Conservation (phyloP, 2,329 filamentous ascomycete genomes). For the Meredithiella fracta region DNA sequence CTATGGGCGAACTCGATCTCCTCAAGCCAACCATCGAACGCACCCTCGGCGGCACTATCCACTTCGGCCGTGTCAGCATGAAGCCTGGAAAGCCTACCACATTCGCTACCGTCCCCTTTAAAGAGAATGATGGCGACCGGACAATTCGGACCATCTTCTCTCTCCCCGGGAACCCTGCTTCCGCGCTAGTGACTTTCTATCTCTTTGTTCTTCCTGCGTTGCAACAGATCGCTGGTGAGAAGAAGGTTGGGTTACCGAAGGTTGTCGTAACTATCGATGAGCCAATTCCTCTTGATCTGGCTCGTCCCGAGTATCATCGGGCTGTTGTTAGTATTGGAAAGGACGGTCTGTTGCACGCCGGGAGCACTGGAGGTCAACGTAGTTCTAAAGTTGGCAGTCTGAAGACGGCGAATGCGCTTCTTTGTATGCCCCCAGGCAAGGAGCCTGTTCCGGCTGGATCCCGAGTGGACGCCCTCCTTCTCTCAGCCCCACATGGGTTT, state of each 20-base stretch:
- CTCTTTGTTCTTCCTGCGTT: conserved; percentile 83
- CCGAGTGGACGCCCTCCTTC: conserved; percentile 61
- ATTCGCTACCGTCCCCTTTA: conserved; percentile 70
- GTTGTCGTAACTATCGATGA: conserved; percentile 57
- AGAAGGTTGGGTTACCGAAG: conserved; percentile 50
- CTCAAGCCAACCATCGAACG: conserved; percentile 93
- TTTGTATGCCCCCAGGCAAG: conserved; percentile 54
- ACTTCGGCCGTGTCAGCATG: conserved; percentile 93
- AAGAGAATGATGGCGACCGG: conserved; percentile 32
- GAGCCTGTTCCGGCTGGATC: conserved; percentile 51
- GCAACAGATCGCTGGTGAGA: conserved; percentile 57
- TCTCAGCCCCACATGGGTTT: conserved; percentile 27
- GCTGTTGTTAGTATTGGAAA: conserved; percentile 49
- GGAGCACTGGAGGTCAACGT: conserved; percentile 75
- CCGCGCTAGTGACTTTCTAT: conserved; percentile 81
- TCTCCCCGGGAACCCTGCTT: conserved; percentile 85
- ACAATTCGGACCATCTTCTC: conserved; percentile 64
- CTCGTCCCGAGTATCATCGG: conserved; percentile 79
- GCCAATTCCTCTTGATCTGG: conserved; percentile 56
- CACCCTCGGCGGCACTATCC: conserved; percentile 74
- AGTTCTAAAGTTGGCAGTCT: conserved; percentile 83
- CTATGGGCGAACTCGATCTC: conserved; percentile 94
- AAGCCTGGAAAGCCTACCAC: conserved; percentile 97
- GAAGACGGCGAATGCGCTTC: conserved; percentile 70
- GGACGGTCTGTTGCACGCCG: conserved; percentile 55